Evolutionary conservation across 2,329 filamentous ascomycete genomes (phyloP), one percentile per base, ranked within the genome.

Genomic region (Fusarium devonianum): DNA sequence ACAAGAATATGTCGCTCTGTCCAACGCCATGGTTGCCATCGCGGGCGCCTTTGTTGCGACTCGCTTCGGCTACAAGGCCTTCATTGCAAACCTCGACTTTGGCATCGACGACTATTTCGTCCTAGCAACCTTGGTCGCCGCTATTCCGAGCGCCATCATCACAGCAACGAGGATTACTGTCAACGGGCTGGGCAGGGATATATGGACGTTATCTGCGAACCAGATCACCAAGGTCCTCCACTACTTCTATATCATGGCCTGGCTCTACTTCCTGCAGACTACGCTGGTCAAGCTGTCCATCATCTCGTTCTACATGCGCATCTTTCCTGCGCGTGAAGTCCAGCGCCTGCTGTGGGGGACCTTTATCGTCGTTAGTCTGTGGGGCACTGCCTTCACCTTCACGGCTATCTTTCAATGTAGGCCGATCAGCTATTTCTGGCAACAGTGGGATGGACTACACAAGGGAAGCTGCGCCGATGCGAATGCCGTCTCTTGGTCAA

Each of bases 351-450:
- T 81, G 5, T 75, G 71, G 67, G 70, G 51, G 12, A 78, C 77
- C 0, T 58, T 79, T 23, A 56, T 59, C 4, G 69, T 78, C 43
- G 73, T 71, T 32, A 26, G 64, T 4, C 7, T 73, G 1, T 77
- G 71, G 40, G 76, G 76, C 3, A 3, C 75, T 11, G 56, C 66
- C 3, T 82, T 79, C 26, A 42, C 75, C 13, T 51, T 80, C 3
- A 63, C 73, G 9, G 73, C 70, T 11, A 60, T 80, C 10, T 78
- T 83, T 25, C 77, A 82, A 52, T 84, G 81, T 62, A 64, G 57
- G 3, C 82, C 82, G 0, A 68, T 85, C 14, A 66, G 64, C 11
- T 77, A 74, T 48, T 80, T 77, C 62, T 86, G 83, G 83, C 70
- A 67, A 0, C 68, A 68, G 12, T 85, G 81, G 80, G 75, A 80